Percentiles rank a stretch among this genome's conserved stretches.
Conservation (phyloP, 257 asterid genomes). For the Sherardia arvensis region DNA sequence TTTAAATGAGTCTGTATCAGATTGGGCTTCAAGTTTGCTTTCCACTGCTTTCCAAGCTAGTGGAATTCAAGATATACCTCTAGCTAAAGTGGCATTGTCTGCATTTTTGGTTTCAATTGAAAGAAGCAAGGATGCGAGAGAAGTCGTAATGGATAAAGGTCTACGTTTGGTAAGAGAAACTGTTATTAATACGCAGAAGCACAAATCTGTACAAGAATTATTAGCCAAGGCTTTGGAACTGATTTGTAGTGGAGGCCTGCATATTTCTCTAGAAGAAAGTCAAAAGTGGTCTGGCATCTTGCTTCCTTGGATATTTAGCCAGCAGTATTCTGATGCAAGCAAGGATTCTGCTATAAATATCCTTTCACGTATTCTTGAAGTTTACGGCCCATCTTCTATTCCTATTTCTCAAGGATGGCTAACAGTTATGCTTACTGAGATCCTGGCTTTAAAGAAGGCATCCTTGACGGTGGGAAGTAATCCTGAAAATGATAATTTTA, state of each 20-base stretch:
- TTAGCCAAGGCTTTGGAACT: constrained; percentile 86
- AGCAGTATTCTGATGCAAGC: constrained; percentile 49
- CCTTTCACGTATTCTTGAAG: constrained; percentile 85
- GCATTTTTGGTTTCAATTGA: constrained; percentile 79
- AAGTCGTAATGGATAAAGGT: constrained; percentile 75
- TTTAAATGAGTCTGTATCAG: constrained; percentile 69
- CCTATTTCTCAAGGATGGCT: constrained; percentile 98
- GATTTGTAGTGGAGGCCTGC: constrained; percentile 58
- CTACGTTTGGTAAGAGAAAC: constrained; percentile 85
- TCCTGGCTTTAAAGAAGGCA: constrained; percentile 54
- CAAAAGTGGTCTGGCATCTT: constrained; percentile 89
- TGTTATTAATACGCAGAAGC: constrained; percentile 64
- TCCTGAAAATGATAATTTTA: no score
- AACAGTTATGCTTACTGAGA: constrained; percentile 59
- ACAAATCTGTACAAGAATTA: constrained; percentile 68
- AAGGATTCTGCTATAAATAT: constrained; percentile 79
- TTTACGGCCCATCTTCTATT: constrained; percentile 86
- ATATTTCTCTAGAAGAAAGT: constrained; percentile 87
- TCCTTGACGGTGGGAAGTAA: constrained; percentile 47
- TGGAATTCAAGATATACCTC: constrained; percentile 69
- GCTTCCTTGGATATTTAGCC: constrained; percentile 81
- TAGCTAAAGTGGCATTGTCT: constrained; percentile 78
- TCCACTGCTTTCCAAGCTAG: constrained; percentile 86
- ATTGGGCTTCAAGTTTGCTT: constrained; percentile 88
- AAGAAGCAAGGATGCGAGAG: constrained; percentile 71